These are phyloP conservation scores for Chlorencoelia australis DNA, from an alignment of 2,329 filamentous ascomycete genomes.

Conservation along the genomic window DNA sequence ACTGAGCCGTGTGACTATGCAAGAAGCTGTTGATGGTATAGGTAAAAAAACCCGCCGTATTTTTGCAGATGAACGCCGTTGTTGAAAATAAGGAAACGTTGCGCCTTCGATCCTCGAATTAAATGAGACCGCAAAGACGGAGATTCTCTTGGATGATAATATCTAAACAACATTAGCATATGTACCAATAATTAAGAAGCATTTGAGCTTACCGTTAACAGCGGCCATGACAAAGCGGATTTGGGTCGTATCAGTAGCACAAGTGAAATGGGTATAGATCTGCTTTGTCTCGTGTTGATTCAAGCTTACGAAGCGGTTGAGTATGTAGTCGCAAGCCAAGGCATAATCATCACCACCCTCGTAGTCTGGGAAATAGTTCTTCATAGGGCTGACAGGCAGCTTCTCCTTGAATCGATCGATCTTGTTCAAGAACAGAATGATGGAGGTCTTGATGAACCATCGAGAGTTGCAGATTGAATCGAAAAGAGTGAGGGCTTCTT, in stretches of 20 bases:
- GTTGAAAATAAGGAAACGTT: constrained; percentile 18
- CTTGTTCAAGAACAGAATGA: constrained; percentile 85
- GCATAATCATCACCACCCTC: constrained; percentile 95
- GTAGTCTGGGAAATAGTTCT: constrained; percentile 83
- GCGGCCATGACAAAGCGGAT: constrained; percentile 99
- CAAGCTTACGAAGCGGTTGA: constrained; percentile 95
- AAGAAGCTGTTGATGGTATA: constrained; percentile 24
- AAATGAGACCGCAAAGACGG: constrained; percentile 92
- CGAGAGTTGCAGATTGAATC: constrained; percentile 82
- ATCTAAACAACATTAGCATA: constrained; percentile 51
- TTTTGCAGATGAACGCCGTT: constrained; percentile 25
- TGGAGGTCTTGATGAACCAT: constrained; percentile 85
- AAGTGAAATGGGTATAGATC: constrained; percentile 99
- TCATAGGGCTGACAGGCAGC: constrained; percentile 71
- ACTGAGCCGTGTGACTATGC: constrained; percentile 10
- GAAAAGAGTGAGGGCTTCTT: constrained; percentile 77
- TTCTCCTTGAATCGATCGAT: constrained; percentile 86
- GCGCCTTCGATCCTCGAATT: constrained; percentile 28
- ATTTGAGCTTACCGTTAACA: constrained; percentile 69
- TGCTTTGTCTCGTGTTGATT: constrained; percentile 99
- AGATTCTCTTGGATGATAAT: constrained; percentile 99
- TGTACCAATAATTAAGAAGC: neutral
- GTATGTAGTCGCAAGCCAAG: constrained; percentile 94
- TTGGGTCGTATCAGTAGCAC: constrained; percentile 96
- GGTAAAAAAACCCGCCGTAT: constrained; percentile 21